Evolutionary conservation across 345 rosid species (phyloP).

Genomic region (Euphorbia pulcherrima): DNA sequence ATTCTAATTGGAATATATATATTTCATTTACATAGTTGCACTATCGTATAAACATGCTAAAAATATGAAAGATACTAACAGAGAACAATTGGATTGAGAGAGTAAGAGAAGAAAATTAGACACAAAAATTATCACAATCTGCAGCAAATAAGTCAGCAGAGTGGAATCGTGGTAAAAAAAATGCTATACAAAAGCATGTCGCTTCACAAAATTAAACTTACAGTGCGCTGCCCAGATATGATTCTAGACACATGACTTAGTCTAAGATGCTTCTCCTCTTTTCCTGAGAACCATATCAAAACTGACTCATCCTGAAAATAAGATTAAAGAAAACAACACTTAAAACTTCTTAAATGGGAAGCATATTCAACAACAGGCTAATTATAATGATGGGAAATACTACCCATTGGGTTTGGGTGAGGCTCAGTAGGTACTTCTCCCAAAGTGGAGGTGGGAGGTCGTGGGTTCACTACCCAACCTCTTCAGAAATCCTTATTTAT

Average conservation of each 20-base stretch:
- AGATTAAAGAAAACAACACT: constrained; percentile 27
- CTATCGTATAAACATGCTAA: neutral
- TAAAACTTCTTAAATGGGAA: constrained; percentile 6
- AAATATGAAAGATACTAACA: neutral
- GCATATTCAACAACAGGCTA: constrained; percentile 2
- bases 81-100: neutral
- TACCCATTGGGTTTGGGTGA: too few relatives aligned
- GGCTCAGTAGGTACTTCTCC: too few relatives aligned
- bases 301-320: constrained; percentile 96
- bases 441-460: too few relatives aligned
- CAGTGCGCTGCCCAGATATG: constrained; percentile 96
- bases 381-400: neutral
- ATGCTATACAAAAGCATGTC: neutral
- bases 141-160: neutral
- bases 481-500: too few relatives aligned
- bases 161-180: neutral
- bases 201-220: constrained; percentile 40
- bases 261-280: constrained; percentile 83
- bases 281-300: constrained; percentile 96
- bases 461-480: too few relatives aligned
- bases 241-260: constrained; percentile 87
- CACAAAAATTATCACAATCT: neutral
- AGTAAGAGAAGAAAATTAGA: neutral
- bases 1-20: neutral
- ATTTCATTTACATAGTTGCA: neutral